Evolutionary conservation across 139 green algal species (phyloP), one percentile per base, ranked within the genome.

Genomic region (Volvox africanus): DNA sequence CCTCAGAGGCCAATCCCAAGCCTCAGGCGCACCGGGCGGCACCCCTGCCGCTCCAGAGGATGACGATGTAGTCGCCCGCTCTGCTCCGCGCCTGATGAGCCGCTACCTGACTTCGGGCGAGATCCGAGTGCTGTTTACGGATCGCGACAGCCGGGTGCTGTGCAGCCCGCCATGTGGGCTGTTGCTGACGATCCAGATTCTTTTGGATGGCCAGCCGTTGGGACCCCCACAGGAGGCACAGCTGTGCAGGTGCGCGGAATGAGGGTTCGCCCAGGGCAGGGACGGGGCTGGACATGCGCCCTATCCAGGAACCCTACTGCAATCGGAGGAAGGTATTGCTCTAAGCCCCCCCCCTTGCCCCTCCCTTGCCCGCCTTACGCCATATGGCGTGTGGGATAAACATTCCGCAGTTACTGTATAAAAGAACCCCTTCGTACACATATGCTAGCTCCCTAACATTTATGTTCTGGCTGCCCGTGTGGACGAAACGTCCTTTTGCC

Each of bases 21-120:
- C 44, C 44, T 55, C 44, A 14, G 44, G 44, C 44, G 44, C 44
- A 55, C 9, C 44, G 44, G 5, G 5, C 9, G 44, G 44, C 44
- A 55, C 44, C 44, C 44, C 9, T 55, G 5, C 44, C 44, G 9
- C 44, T 55, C 44, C 65, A 12, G 76, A 82, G 12, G 61, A 35
- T 18, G 81, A 86, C 80, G 22, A 1, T 32, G 61, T 87, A n/a
- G 81, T 87, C 13, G 81, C 81, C 18, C 61, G 61, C 81, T 44
- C 61, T 11, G 19, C 61, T 14, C 61, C 81, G 9, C 81, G 81
- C 30, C 16, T 17, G 21, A 76, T 76, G 61, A 87, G 81, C 61
- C 81, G 81, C 81, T 87, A 87, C 81, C 61, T 87, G 36, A 87
- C 61, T 61, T 77, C 81, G n/a, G n/a, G 33, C 21, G 82, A 88